Evolutionary conservation across 2,329 filamentous ascomycete genomes (phyloP), one percentile per base, ranked within the genome.

Genomic region (Annulohypoxylon truncatum): DNA sequence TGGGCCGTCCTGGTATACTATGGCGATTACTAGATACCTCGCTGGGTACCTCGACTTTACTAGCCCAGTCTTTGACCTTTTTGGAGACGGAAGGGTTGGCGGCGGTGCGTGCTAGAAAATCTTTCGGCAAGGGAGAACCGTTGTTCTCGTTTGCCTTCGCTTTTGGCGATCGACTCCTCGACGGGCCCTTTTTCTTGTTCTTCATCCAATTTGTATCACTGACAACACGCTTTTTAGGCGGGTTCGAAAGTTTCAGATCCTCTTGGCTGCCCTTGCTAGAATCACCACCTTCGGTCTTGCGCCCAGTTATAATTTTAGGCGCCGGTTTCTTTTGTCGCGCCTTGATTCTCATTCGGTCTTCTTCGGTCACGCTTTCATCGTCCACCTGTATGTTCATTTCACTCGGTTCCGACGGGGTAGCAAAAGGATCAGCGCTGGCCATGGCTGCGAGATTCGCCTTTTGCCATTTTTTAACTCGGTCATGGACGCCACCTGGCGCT

Each of bases 191-290:
- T 65, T 83, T 85, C 64, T 83, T 84, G 77, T 80, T 78, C 75
- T 89, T 90, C 79, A 88, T 88, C 92, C 95, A 98, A 80, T 97
- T 92, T 58, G 92, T 91, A 80, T 98, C 95, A 77, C 94, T 97
- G 66, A 97, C 89, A 57, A 98, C 93, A 68, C 94, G 89, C 84
- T 97, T 97, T 80, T 93, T 94, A 13, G 95, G 95, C 47, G 92
- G 88, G 52, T 83, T 78, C 55, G 88, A 76, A 79, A 84, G 72
- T 79, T 82, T 75, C 76, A 82, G 65, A 77, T 78, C 73, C 42
- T 75, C 69, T 55, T 75, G 66, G 51, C 79, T 77, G 62, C 77
- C 79, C 38, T 73, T 78, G 42, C 76, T 77, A 5, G 72, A 61
- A 28, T 73, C 71, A 29, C 71, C 58, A 67, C 68, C 70, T 69